Conservation (phyloP, 768 basidiomycete species). For the Leccinum disarticulatum region DNA sequence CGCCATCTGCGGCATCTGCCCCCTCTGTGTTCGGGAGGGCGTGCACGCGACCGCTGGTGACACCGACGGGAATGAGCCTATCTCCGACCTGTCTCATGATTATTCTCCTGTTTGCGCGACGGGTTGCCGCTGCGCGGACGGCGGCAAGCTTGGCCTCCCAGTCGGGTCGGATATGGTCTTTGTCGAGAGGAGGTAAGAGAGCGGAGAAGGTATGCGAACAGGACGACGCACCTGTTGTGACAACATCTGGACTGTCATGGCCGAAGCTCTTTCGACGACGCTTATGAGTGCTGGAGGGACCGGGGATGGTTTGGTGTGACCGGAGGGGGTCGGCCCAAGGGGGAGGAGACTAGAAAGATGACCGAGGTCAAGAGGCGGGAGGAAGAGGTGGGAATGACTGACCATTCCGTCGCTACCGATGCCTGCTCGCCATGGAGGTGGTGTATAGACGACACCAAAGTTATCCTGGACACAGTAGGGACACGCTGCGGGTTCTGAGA, state of each 20-base stretch:
- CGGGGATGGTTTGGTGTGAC: conserved; percentile 39
- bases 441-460: conserved; percentile 88
- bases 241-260: conserved; percentile 84
- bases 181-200: conserved; percentile 8
- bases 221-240: conserved; percentile 71
- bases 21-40: conserved; percentile 59
- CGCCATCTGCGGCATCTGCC: conserved; percentile 43
- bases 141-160: conserved; percentile 97
- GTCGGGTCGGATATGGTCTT: conserved; percentile 96
- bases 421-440: conserved; percentile 79
- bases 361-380: not conserved
- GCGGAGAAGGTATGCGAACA: conserved; percentile 3
- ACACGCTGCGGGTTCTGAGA: conserved; percentile 95
- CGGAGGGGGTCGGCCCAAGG: conserved; percentile 56
- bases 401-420: conserved; percentile 75
- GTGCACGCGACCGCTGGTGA: conserved; percentile 85
- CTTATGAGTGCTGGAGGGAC: conserved; percentile 53
- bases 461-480: conserved; percentile 98
- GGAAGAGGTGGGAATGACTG: conserved; percentile 25
- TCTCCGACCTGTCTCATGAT: conserved; percentile 99
- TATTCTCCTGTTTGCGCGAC: conserved; percentile 92
- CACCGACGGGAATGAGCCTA: conserved; percentile 93
- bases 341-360: conserved; percentile 36
- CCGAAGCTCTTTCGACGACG: conserved; percentile 87
- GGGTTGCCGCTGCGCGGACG: conserved; percentile 92